Base-by-base conservation (phyloP, 1,284 basidiomycete genomes). In the Irpex lacteus region DNA sequence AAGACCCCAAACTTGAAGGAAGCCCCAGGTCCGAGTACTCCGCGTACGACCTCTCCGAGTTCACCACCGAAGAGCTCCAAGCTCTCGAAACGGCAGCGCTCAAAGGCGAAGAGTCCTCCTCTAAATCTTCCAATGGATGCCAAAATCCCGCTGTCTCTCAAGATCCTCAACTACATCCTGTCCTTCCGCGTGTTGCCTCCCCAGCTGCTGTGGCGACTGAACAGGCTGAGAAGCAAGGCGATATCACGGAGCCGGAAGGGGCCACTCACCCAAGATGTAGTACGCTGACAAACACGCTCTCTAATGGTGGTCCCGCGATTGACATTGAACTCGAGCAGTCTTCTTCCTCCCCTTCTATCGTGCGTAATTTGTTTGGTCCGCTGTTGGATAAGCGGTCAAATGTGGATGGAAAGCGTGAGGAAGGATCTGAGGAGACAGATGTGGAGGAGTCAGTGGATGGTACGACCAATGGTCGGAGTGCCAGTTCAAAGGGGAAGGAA, bases 61-160 rank as follows among this genome's bases (percentile, higher is more conserved):
- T 89, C 67, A 85, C 86, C 1, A 78, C 80, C 34, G 80, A 85
- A 37, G 87, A 91, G 50, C 78, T 89, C 54, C 78, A 75, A 4
- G 68, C 73, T 40, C 77, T 89, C 65, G 89, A 90, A 68, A 76
- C n/a, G 21, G 49, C 68, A 40, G 68, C 71, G 26, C 66, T 75
- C 37, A 65, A 65, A 9, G 60, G 65, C 62, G 63, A 63, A 34
- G 32, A 6, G 1, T 54, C 40, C 61, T 47, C 15, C 71, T 62
- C 66, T 64, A 53, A 55, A 34, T 18, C 60, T 55, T 11, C 19
- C 19, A 7, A 21, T n/a, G 11, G 55, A n/a, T 21, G 21, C 0
- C 49, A 47, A 19, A 38, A 15, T 40, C 40, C 59, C 11, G 19
- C 18, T 44, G 74, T 77, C 32, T 80, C 81, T 21, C 68, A 79